Conservation (phyloP, 495 filamentous ascomycete species). For the Sporormia fimetaria region DNA sequence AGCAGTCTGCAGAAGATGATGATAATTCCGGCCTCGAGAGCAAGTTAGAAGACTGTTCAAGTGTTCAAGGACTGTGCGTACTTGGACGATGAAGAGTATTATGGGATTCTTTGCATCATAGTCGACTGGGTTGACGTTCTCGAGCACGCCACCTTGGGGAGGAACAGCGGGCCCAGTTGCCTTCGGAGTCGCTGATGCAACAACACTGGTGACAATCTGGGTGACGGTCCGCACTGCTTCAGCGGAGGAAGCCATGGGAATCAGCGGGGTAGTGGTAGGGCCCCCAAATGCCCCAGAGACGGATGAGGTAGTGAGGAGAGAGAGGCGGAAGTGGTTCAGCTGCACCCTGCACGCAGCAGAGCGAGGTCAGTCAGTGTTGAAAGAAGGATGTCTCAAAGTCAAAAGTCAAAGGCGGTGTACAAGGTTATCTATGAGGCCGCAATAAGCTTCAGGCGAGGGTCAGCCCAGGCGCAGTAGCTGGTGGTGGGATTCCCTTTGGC, state of each 20-base stretch:
- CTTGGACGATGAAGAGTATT: slow-evolving; percentile 89
- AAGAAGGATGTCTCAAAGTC: too few relatives aligned
- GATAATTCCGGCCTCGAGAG: slow-evolving; percentile 65
- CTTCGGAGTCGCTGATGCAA: slow-evolving; percentile 22
- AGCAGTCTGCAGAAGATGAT: slow-evolving; percentile 80
- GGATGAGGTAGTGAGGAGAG: too few relatives aligned
- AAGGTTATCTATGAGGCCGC: too few relatives aligned
- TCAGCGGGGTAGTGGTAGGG: too few relatives aligned
- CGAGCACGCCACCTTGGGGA: slow-evolving; percentile 59
- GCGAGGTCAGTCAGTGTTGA: too few relatives aligned
- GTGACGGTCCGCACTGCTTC: slow-evolving; percentile 14
- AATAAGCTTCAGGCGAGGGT: too few relatives aligned
- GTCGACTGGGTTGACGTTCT: slow-evolving; percentile 57
- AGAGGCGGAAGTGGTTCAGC: too few relatives aligned
- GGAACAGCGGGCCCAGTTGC: slow-evolving; percentile 27
- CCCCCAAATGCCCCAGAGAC: too few relatives aligned
- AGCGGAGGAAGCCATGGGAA: slow-evolving; percentile 11
- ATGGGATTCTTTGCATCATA: slow-evolving; percentile 79
- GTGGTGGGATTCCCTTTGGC: too few relatives aligned
- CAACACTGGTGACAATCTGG: slow-evolving; percentile 21
- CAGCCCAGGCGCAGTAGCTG: too few relatives aligned
- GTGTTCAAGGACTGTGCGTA: slow-evolving; percentile 28
- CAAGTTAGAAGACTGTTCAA: not conserved
- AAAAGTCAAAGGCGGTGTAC: too few relatives aligned
- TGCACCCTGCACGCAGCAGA: too few relatives aligned